Conservation (phyloP, 495 filamentous ascomycete genomes). For the Polyplosphaeria fusca region DNA sequence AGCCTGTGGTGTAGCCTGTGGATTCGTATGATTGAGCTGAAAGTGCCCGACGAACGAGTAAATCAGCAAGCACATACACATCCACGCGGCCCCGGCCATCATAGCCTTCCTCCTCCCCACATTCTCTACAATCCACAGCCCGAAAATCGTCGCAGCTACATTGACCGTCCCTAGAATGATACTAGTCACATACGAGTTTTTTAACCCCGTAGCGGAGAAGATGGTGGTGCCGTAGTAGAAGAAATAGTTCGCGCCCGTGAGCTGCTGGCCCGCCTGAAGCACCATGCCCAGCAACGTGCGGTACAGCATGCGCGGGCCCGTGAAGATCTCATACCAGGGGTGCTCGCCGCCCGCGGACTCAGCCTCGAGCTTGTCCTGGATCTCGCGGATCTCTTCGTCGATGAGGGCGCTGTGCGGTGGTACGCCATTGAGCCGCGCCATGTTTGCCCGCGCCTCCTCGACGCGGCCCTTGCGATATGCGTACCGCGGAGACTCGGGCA, state of each 20-base stretch:
- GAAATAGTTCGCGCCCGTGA: conserved; percentile 50
- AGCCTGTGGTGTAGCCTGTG: neutral
- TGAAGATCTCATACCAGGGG: conserved; percentile 33
- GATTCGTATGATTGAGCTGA: conserved; percentile 19
- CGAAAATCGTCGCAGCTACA: conserved; percentile 36
- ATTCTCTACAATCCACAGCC: conserved; percentile 39
- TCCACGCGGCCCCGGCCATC: conserved; percentile 36
- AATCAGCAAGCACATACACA: conserved; percentile 24
- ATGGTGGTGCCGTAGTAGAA: conserved; percentile 48
- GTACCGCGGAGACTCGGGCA: conserved; percentile 41
- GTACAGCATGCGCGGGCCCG: conserved; percentile 31
- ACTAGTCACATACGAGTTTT: conserved; percentile 35
- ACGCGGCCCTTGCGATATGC: conserved; percentile 39
- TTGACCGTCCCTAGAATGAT: conserved; percentile 39
- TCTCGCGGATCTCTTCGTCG: conserved; percentile 60
- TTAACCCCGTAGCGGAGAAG: conserved; percentile 36
- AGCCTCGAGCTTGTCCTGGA: conserved; percentile 47
- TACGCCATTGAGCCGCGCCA: conserved; percentile 70
- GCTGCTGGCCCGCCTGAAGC: conserved; percentile 34
- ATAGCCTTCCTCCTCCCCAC: conserved; percentile 36
- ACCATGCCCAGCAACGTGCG: conserved; percentile 27
- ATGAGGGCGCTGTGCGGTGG: conserved; percentile 60
- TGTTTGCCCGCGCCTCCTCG: conserved; percentile 59
- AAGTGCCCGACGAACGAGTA: conserved; percentile 35
- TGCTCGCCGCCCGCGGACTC: conserved; percentile 24